These are phyloP conservation scores for Myxozyma geophila DNA, from an alignment of 805 yeast genomes.

Conservation along the genomic window DNA sequence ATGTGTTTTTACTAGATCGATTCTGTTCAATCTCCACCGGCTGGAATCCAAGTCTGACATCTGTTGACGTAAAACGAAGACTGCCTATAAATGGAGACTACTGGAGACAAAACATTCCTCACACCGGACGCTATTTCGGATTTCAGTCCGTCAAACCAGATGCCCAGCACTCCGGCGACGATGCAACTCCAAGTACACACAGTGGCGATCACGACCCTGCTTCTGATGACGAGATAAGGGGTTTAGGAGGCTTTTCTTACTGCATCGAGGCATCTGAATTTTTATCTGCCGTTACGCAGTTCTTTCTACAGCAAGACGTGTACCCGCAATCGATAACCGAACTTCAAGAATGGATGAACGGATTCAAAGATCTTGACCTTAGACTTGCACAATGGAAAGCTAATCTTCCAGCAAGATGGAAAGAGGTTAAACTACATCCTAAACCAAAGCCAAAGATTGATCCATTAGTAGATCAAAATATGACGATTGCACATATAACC, in stretches of 20 bases:
- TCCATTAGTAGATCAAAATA: constrained; percentile 20
- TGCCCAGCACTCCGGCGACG: not conserved
- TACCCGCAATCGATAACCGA: constrained; percentile 6
- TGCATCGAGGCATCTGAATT: constrained; percentile 21
- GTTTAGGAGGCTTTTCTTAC: constrained; percentile 18
- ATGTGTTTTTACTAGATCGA: constrained; percentile 21
- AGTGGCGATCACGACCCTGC: not conserved
- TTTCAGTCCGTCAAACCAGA: constrained; percentile 8
- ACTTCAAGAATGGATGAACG: constrained; percentile 22
- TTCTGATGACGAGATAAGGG: constrained; percentile 6
- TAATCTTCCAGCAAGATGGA: constrained; percentile 20
- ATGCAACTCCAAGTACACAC: constrained; percentile 1
- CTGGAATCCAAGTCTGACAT: constrained; percentile 26
- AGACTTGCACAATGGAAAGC: constrained; percentile 20
- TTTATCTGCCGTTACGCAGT: constrained; percentile 9
- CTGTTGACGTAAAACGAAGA: constrained; percentile 21
- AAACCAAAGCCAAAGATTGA: constrained; percentile 7
- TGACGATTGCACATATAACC: constrained; percentile 25
- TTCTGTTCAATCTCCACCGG: constrained; percentile 26
- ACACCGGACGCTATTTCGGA: constrained; percentile 21
- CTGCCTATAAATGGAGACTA: constrained; percentile 16
- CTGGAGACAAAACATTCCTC: constrained; percentile 18
- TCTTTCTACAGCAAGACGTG: constrained; percentile 19
- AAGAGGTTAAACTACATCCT: constrained; percentile 13
- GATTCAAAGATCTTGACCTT: constrained; percentile 23